Conservation (phyloP, 805 yeast genomes). For the Candida ortonii region DNA sequence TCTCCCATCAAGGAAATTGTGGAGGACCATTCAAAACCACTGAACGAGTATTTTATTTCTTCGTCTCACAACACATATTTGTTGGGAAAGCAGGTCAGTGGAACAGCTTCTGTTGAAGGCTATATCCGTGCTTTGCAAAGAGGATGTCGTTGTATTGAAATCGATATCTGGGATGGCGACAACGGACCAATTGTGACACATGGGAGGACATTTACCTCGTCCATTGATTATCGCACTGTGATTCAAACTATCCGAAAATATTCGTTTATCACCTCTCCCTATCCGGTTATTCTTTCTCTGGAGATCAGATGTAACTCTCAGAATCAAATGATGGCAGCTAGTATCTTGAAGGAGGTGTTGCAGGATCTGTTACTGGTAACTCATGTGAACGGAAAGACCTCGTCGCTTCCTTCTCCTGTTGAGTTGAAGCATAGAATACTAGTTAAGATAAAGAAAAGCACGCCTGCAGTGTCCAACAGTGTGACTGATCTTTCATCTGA, state of each 20-base stretch:
- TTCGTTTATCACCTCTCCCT: conserved; percentile 84
- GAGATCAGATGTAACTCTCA: conserved; percentile 75
- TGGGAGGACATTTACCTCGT: conserved; percentile 78
- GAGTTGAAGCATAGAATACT: conserved; percentile 68
- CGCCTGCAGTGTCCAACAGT: conserved; percentile 9
- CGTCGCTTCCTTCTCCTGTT: conserved; percentile 65
- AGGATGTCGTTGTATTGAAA: conserved; percentile 93
- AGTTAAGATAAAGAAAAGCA: conserved; percentile 68
- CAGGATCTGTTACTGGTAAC: conserved; percentile 53
- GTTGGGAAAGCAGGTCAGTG: conserved; percentile 83
- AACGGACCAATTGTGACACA: conserved; percentile 85
- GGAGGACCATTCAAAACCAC: conserved; percentile 57
- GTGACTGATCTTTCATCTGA: conserved; percentile 13
- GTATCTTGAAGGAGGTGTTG: conserved; percentile 51
- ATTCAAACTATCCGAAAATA: conserved; percentile 72
- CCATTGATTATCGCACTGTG: conserved; percentile 68
- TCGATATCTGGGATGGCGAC: conserved; percentile 87
- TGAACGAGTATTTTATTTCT: conserved; percentile 84
- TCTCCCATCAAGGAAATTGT: conserved; percentile 21
- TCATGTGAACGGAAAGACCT: conserved; percentile 31
- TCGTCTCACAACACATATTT: conserved; percentile 95
- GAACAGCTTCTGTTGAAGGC: conserved; percentile 84
- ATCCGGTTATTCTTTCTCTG: conserved; percentile 80
- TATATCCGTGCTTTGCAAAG: conserved; percentile 82
- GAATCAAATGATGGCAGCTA: conserved; percentile 61